Percentiles rank a stretch among this genome's conserved stretches.
phyloP scores from a whole-genome alignment of 352 stramenopile species.

The Phytophthora fragariae region DNA sequence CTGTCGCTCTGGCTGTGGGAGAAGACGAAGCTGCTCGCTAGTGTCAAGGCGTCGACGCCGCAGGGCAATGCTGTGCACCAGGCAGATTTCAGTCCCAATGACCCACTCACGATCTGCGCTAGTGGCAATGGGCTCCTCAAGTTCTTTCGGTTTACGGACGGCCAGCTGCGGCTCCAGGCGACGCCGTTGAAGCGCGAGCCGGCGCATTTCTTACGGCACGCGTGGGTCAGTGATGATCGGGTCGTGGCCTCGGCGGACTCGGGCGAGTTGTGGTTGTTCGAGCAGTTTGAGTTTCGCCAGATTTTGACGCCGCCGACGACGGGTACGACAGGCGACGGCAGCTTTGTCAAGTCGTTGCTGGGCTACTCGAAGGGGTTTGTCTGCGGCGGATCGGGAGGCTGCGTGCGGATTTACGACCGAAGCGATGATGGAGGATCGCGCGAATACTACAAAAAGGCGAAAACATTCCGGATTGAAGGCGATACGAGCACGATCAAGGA shows the following conservation, averaged over 20 bases:
- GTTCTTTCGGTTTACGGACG: slow-evolving; percentile 91
- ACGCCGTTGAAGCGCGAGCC: slow-evolving; percentile 80
- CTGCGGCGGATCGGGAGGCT: slow-evolving; percentile 77
- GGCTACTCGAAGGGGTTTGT: slow-evolving; percentile 93
- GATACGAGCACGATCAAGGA: slow-evolving; percentile 82
- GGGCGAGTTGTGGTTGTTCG: slow-evolving; percentile 93
- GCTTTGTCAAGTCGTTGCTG: slow-evolving; percentile 84
- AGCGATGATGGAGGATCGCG: slow-evolving; percentile 74
- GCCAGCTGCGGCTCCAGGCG: slow-evolving; percentile 74
- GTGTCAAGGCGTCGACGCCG: slow-evolving; percentile 75
- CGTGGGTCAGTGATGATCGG: slow-evolving; percentile 93
- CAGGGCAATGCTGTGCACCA: slow-evolving; percentile 81
- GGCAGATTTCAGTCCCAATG: slow-evolving; percentile 91
- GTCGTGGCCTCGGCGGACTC: slow-evolving; percentile 90
- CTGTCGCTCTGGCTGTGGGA: slow-evolving; percentile 94
- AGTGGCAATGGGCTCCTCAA: slow-evolving; percentile 91
- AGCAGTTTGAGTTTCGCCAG: slow-evolving; percentile 92
- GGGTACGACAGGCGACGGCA: slow-evolving; percentile 64
- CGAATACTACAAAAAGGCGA: slow-evolving; percentile 93
- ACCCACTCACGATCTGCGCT: slow-evolving; percentile 85
- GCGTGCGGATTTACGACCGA: slow-evolving; percentile 85
- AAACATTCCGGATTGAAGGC: slow-evolving; percentile 89
- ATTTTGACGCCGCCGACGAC: slow-evolving; percentile 68
- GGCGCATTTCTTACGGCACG: slow-evolving; percentile 90
- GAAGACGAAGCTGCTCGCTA: slow-evolving; percentile 90